phyloP scores from a whole-genome alignment of 768 basidiomycete species.

The Mycena haematopus region DNA sequence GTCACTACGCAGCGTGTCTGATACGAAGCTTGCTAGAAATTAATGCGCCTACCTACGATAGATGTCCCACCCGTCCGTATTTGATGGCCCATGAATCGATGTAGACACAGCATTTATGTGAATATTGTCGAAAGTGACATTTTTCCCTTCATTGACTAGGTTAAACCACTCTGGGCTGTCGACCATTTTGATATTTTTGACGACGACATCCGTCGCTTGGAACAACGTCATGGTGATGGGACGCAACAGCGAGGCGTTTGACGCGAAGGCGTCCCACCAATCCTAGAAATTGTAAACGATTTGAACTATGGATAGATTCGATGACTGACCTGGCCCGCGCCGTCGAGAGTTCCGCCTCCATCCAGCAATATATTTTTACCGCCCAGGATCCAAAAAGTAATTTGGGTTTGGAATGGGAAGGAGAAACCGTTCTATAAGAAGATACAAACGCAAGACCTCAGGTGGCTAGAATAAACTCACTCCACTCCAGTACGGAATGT shows the following conservation, averaged over 20 bases:
- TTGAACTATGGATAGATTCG: background rate
- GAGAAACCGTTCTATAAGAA: slow-evolving; percentile 52
- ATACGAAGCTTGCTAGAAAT: no score
- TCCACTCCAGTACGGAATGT: slow-evolving; percentile 61
- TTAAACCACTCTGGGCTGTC: slow-evolving; percentile 11
- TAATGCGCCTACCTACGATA: no score
- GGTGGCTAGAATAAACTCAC: no score
- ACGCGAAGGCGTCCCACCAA: slow-evolving; percentile 59
- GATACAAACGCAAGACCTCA: no score
- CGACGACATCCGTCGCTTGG: no score
- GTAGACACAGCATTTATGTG: slow-evolving; percentile 54
- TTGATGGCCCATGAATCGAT: slow-evolving; percentile 48
- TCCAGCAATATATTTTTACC: slow-evolving; percentile 54
- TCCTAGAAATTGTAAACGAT: slow-evolving; percentile 36
- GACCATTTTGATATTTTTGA: slow-evolving; percentile 19
- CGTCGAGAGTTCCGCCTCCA: slow-evolving; percentile 71
- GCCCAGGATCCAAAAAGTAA: slow-evolving; percentile 62
- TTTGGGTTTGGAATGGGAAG: slow-evolving; percentile 59
- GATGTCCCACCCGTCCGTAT: slow-evolving; percentile 64
- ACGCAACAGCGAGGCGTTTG: slow-evolving; percentile 31
- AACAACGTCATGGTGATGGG: no score
- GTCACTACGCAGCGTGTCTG: slow-evolving; percentile 47
- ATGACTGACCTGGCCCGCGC: slow-evolving; percentile 60
- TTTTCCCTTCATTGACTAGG: slow-evolving; percentile 50
- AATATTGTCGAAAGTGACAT: slow-evolving; percentile 53